Conservation (phyloP, 768 basidiomycete species). For the Cystofilobasidium macerans region DNA sequence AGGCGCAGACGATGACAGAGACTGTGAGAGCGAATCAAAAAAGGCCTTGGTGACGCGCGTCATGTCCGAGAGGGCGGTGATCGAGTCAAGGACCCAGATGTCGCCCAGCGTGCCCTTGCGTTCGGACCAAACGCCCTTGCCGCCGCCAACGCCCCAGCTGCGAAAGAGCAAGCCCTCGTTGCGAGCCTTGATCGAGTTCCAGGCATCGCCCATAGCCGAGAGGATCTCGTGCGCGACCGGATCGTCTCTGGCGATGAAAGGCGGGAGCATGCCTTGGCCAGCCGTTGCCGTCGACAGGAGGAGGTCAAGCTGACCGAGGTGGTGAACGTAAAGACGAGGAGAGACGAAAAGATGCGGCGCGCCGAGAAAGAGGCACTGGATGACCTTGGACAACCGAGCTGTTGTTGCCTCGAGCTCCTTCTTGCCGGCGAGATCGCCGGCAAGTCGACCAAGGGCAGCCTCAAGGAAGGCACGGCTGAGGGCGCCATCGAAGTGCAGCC, state of each 20-base stretch:
- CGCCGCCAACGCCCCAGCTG: slow-evolving; percentile 8
- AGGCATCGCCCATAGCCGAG: slow-evolving; percentile 14
- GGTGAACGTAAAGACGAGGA: neutral
- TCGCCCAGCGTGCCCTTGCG: slow-evolving; percentile 16
- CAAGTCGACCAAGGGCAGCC: neutral
- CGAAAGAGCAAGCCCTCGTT: slow-evolving; percentile 19
- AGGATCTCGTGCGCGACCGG: slow-evolving; percentile 8
- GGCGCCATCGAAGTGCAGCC: slow-evolving; percentile 5
- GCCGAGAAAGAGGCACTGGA: neutral
- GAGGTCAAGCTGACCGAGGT: slow-evolving; percentile 6
- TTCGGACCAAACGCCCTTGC: slow-evolving; percentile 11
- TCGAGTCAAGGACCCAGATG: slow-evolving; percentile 23
- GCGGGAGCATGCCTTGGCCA: slow-evolving; percentile 1
- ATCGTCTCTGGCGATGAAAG: slow-evolving; percentile 8
- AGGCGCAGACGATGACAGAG: neutral
- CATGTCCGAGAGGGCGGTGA: slow-evolving; percentile 16
- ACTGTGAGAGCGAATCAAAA: slow-evolving; percentile 8
- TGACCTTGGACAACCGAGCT: slow-evolving; percentile 13
- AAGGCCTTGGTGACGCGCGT: slow-evolving; percentile 10
- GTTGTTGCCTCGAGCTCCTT: slow-evolving; percentile 5
- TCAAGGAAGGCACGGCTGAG: slow-evolving; percentile 17
- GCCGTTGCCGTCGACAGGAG: slow-evolving; percentile 18
- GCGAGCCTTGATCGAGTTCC: slow-evolving; percentile 11
- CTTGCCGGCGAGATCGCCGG: slow-evolving; percentile 5
- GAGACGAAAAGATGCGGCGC: slow-evolving; percentile 22